A percentile compares a stretch with the other conserved stretches of the same genome.
phyloP scores from a whole-genome alignment of 2,329 filamentous ascomycete species.

The Dendrostoma leiphaemia region DNA sequence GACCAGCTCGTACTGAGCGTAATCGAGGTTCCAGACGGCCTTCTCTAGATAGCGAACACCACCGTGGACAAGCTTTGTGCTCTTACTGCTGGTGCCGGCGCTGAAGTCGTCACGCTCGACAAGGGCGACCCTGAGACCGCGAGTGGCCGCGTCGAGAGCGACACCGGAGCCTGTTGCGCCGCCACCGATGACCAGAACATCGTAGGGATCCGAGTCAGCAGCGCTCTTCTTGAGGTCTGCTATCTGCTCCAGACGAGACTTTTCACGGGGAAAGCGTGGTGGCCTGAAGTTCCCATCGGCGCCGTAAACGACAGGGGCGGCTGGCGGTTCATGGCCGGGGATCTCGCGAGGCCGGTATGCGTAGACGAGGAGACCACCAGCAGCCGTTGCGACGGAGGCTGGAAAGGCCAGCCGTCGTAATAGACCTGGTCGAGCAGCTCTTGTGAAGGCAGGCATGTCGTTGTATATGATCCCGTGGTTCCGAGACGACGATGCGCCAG shows the following conservation, averaged over 20 bases:
- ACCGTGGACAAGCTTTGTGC: conserved; percentile 83
- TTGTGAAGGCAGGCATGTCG: conserved; percentile 23
- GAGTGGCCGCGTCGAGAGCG: conserved; percentile 75
- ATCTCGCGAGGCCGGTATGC: conserved; percentile 69
- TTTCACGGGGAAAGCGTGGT: conserved; percentile 63
- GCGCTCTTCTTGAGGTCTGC: conserved; percentile 53
- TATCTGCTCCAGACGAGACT: conserved; percentile 63
- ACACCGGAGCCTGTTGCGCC: conserved; percentile 80
- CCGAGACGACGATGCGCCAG: not conserved
- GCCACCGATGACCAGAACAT: conserved; percentile 75
- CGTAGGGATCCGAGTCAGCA: conserved; percentile 58
- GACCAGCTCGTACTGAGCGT: conserved; percentile 77
- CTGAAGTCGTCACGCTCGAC: conserved; percentile 84
- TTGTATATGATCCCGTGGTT: not conserved
- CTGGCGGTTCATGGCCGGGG: conserved; percentile 65
- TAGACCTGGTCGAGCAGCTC: conserved; percentile 24
- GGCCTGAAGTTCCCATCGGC: conserved; percentile 66
- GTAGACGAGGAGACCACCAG: conserved; percentile 46
- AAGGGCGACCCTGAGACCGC: conserved; percentile 75
- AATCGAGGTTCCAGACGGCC: conserved; percentile 81
- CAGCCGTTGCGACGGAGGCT: conserved; percentile 38
- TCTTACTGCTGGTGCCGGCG: conserved; percentile 80
- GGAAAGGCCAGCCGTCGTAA: conserved; percentile 44
- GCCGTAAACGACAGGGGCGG: conserved; percentile 67
- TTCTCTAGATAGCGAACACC: conserved; percentile 85